phyloP scores from a whole-genome alignment of 768 basidiomycete species.

The Cyclocybe aegerita region DNA sequence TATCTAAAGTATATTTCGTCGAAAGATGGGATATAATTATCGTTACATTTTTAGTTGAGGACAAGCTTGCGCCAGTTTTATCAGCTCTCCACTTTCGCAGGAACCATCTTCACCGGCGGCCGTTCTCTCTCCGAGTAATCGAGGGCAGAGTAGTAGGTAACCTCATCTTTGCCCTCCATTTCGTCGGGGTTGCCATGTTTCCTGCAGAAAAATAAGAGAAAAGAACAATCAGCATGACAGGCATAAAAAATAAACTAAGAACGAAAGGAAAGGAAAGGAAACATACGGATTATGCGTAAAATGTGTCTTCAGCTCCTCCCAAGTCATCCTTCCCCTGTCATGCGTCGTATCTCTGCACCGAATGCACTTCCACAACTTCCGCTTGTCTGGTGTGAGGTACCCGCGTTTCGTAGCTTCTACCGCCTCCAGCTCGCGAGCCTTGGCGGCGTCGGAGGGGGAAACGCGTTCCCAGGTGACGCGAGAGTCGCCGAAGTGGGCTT shows the following conservation, averaged over 20 bases:
- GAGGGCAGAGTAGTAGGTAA: not conserved
- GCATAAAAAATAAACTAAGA: not conserved
- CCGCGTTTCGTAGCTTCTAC: slow-evolving; percentile 12
- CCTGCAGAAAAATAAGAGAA: slow-evolving; percentile 2
- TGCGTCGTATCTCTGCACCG: slow-evolving; percentile 19
- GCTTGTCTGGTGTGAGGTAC: slow-evolving; percentile 5
- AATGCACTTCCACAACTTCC: slow-evolving; percentile 26
- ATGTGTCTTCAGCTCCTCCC: slow-evolving; percentile 16
- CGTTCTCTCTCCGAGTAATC: not conserved
- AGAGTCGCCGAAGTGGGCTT: slow-evolving; percentile 27
- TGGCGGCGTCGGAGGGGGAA: slow-evolving; percentile 18
- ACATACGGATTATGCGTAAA: slow-evolving; percentile 11
- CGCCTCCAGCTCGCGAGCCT: slow-evolving; percentile 20
- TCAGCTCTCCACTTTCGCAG: not conserved
- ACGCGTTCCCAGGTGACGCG: slow-evolving; percentile 27
- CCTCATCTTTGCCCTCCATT: not conserved
- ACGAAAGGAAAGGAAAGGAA: too few relatives aligned
- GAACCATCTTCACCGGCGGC: not conserved
- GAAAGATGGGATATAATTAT: too few relatives aligned
- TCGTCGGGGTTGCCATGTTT: slow-evolving; percentile 7
- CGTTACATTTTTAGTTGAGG: too few relatives aligned
- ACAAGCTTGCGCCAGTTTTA: too few relatives aligned
- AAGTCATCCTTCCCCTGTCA: slow-evolving; percentile 22
- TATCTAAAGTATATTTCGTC: too few relatives aligned
- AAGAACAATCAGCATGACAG: not conserved